A percentile compares a stretch with the other conserved stretches of the same genome.
phyloP scores from a whole-genome alignment of 805 yeast genomes.

The Starmera quercuum region DNA sequence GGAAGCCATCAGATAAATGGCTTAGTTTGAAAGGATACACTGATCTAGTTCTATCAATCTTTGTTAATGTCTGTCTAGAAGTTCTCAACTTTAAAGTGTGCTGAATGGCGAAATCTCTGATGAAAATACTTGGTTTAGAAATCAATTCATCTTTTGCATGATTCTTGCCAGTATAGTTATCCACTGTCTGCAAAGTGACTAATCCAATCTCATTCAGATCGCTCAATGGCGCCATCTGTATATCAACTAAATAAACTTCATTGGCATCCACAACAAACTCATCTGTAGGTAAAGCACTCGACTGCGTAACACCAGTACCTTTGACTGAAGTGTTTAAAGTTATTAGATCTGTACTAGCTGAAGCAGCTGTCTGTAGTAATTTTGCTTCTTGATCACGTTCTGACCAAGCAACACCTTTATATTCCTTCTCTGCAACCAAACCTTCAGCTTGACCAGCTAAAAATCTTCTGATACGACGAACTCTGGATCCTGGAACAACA shows the following conservation, averaged over 20 bases:
- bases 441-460: constrained; percentile 95
- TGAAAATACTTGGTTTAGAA: constrained; percentile 63
- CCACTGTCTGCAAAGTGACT: constrained; percentile 59
- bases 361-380: constrained; percentile 33
- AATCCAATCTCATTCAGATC: constrained; percentile 54
- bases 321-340: constrained; percentile 28
- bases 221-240: constrained; percentile 65
- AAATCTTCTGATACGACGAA: constrained; percentile 87
- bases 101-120: constrained; percentile 80
- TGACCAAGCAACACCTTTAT: constrained; percentile 87
- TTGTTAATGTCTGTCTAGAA: constrained; percentile 61
- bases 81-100: constrained; percentile 71
- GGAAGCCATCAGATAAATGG: constrained; percentile 58
- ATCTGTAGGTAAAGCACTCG: constrained; percentile 67
- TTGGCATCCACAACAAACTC: constrained; percentile 70
- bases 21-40: constrained; percentile 90
- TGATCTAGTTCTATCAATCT: constrained; percentile 65
- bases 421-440: constrained; percentile 83
- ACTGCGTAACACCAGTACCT: constrained; percentile 27
- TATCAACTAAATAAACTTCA: constrained; percentile 81
- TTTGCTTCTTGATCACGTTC: constrained; percentile 70
- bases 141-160: constrained; percentile 42
- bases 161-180: constrained; percentile 55
- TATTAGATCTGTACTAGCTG: constrained; percentile 30
- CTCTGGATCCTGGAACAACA: constrained; percentile 88